Percentiles rank a stretch among this genome's conserved stretches.
These are phyloP conservation scores for Glutinoglossum americanum DNA, from an alignment of 495 filamentous ascomycete species.

Conservation along the genomic window DNA sequence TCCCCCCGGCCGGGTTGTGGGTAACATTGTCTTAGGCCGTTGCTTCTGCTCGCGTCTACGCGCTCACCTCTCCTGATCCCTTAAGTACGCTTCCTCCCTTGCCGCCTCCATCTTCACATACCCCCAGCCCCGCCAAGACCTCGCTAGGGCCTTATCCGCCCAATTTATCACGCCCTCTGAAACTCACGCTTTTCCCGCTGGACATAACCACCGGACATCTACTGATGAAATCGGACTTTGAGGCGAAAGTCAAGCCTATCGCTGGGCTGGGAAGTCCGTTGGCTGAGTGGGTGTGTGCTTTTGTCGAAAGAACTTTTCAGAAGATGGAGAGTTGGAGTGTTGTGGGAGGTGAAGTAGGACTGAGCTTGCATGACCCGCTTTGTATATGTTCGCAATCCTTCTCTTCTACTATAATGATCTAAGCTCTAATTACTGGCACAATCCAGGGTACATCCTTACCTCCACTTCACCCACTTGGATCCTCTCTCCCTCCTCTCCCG, in stretches of 20 bases:
- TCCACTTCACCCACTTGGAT: conserved; percentile 3
- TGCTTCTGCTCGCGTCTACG: conserved; percentile 73
- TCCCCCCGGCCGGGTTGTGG: neutral
- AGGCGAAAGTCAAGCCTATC: conserved; percentile 26
- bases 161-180: conserved; percentile 40
- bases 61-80: conserved; percentile 66
- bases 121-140: conserved; percentile 17
- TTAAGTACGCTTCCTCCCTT: conserved; percentile 42
- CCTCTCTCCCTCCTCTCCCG: conserved; percentile 8
- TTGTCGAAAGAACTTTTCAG: conserved; percentile 52
- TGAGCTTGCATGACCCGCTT: conserved; percentile 75
- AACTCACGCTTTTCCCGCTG: conserved; percentile 62
- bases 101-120: conserved; percentile 16
- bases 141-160: conserved; percentile 33
- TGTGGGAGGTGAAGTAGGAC: conserved; percentile 28
- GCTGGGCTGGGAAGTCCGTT: conserved; percentile 48
- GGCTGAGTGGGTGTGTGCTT: conserved; percentile 60
- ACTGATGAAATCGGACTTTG: conserved; percentile 38
- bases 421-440: neutral
- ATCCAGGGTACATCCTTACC: conserved; percentile 6
- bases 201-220: conserved; percentile 69
- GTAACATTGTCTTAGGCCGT: conserved; percentile 20
- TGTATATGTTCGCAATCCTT: conserved; percentile 60
- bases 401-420: neutral
- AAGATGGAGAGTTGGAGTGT: conserved; percentile 40